phyloP scores from a whole-genome alignment of 1,284 basidiomycete species.

The Volvariella surrecta region DNA sequence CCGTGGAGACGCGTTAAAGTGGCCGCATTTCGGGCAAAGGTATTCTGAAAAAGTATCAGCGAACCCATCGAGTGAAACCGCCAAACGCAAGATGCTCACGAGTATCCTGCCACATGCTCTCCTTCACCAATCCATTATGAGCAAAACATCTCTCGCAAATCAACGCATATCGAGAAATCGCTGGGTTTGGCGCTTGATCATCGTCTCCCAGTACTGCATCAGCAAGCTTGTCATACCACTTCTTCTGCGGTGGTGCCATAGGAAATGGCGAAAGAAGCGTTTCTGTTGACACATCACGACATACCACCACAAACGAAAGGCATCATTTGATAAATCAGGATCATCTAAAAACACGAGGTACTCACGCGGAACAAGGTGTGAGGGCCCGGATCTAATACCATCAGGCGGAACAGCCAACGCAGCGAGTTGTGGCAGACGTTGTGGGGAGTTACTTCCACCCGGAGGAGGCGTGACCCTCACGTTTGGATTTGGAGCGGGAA shows the following conservation, averaged over 20 bases:
- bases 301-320: no score
- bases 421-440: no score
- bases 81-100: constrained; percentile 44
- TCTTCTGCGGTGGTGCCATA: constrained; percentile 52
- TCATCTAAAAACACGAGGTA: no score
- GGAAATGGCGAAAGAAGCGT: constrained; percentile 21
- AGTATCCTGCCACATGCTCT: constrained; percentile 83
- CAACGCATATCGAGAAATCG: constrained; percentile 76
- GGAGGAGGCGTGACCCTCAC: no score
- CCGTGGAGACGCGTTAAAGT: constrained; percentile 26
- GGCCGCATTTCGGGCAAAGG: constrained; percentile 25
- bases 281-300: no score
- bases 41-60: constrained; percentile 18
- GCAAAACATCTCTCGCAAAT: constrained; percentile 91
- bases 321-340: no score
- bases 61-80: constrained; percentile 5
- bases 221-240: constrained; percentile 85
- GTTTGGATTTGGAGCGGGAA: constrained; percentile 9
- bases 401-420: no score
- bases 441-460: no score
- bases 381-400: no score
- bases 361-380: no score
- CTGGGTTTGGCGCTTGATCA: constrained; percentile 39
- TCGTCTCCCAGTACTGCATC: constrained; percentile 85
- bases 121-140: constrained; percentile 92